Evolutionary conservation across 2,329 filamentous ascomycete genomes (phyloP), one percentile per base, ranked within the genome.

Genomic region (Exserohilum turcica): DNA sequence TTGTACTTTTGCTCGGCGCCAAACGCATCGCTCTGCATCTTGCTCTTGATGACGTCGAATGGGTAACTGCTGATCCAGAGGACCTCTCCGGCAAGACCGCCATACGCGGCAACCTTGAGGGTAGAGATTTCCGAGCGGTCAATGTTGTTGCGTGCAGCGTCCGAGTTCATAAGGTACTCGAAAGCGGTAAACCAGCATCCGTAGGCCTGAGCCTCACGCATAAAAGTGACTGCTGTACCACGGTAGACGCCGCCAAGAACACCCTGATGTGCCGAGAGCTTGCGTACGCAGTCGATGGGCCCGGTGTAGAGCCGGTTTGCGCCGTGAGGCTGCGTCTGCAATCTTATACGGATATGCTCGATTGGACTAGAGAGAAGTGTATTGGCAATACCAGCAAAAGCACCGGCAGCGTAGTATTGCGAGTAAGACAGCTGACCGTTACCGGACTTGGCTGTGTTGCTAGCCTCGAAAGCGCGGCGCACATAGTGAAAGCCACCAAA

Each of bases 1-100:
- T 79, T 84, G 78, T 89, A 99, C 72, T 82, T 83, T 79, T 87
- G 86, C 59, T 83, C 78, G 43, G 74, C 75, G 2, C 90, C 91
- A 72, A 97, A 94, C 0, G 90, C 92, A 77, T 99, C 94, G 53
- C 89, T 96, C 84, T 99, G 94, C 93, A 97, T 97, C 85, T 96
- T 97, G 78, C 91, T 96, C 89, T 99, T 99, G 77, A 99, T 78
- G 24, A 99, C 93, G 77, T 99, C 94, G 61, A 99, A 89, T 18
- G 94, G 94, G 78, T 99, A 99, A 71, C 91, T 96, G 31, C 84
- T 83, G 49, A 99, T 80, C 94, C 94, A 99, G 52, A 99, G 83
- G 46, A 87, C 91, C 81, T 99, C 94, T 64, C 94, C 94, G 0
- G 94, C 94, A 35, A 99, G 76, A 38, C 94, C 94, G 60, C 94